Base-by-base conservation (phyloP, 2,329 filamentous ascomycete genomes). In the Diaporthe sp. region DNA sequence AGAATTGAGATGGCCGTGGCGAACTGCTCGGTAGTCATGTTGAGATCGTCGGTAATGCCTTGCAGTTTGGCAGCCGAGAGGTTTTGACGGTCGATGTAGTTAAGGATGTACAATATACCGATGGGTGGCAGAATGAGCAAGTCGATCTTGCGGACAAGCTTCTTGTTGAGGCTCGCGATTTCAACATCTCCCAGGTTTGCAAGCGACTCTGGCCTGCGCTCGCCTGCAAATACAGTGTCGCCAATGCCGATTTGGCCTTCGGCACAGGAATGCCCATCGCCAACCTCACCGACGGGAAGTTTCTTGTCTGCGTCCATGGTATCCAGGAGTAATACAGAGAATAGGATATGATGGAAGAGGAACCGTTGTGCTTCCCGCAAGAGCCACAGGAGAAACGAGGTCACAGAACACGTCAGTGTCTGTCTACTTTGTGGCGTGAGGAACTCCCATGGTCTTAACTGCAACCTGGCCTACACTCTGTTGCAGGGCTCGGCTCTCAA, bases 1-100 rank as follows among this genome's bases (percentile, higher is more conserved):
- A 87, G 80, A 59, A 87, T 86, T 35, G 83, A 84, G 32, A 86
- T 80, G 53, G 80, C 82, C 10, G 85, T 86, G 22, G 82, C 81
- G 65, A 84, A 84, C 44, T 85, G 77, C 27, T 80, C 42, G 2
- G 78, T 80, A 5, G 76, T 81, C 82, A 85, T 82, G 65, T 82
- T 77, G 25, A 85, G 77, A 71, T 85, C 83, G 1, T 82, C 79
- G 70, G 79, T 84, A 75, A 85, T 84, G 30, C 83, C 83, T 63
- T 84, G 80, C 4, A 85, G 80, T 59, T 84, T 84, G 8, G 84
- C 82, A 1, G 83, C 79, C 3, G 83, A 81, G 10, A 85, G 75
- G 35, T 82, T 83, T 59, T 83, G 81, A 5, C 84, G 79, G 74
- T 85, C 83, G 71, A 85, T 77, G 63, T 84, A 85, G 76, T 84